Evolutionary conservation across 345 rosid species (phyloP), one percentile per base, ranked within the genome.

Genomic region (Linum usitatissimum): DNA sequence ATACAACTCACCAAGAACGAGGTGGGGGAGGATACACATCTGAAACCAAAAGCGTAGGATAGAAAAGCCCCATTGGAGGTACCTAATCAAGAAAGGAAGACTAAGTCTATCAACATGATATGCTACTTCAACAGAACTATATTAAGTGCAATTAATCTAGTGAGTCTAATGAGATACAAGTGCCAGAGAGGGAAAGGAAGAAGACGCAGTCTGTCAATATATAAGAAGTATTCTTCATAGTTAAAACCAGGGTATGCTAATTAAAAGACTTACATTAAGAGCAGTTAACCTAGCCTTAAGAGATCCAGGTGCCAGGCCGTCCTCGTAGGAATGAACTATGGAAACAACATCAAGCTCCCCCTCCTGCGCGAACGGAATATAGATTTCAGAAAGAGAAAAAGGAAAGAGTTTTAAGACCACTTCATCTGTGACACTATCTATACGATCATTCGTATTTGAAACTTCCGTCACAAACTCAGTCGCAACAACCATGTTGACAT

Each of bases 41-140:
- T 61, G 99, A 91, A 71, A 90, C 83, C 61, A 93, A 75, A 71
- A 93, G 96, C 53, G 65, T 84, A 62, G 96, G 99, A 67, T 81
- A 83, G 79, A 93, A 86, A 77, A 93, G 75, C 77, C 97, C 97
- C 92, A 90, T 87, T 9, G 99, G 94, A 67, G 97, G 90, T 66
- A 93, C 97, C 97, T 90, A 70, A 61, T 62, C 55, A 39, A 51
- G 65, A 36, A 42, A 56, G n/a, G 34, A 65, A 55, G 30, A 68
- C 23, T 39, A 14, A 36, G 13, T 51, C 51, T 2, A 38, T 5
- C 56, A 28, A 48, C 45, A 23, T 1, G 28, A 23, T 23, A 23
- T 23, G 28, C 28, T 23, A 0, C 28, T 23, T 23, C 28, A 23
- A 23, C 28, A 23, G 28, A 23, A 23, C 28, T 23, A 23, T 2